A percentile compares a stretch with the other conserved stretches of the same genome.
These are phyloP conservation scores for Pseudofabraea citricarpa DNA, from an alignment of 2,329 filamentous ascomycete species.

Conservation along the genomic window DNA sequence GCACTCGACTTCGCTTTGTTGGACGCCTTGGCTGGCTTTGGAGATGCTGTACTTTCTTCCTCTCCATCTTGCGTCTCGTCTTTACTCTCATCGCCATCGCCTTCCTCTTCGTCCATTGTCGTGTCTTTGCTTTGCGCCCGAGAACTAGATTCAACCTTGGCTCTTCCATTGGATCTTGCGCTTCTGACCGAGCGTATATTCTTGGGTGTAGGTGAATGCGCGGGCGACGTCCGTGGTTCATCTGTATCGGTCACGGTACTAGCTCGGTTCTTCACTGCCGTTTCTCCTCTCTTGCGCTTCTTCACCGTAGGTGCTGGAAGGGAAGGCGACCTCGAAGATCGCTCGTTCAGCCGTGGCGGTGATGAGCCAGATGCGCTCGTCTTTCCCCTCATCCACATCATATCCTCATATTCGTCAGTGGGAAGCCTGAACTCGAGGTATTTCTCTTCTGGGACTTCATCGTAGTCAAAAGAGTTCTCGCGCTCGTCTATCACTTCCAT, in stretches of 20 bases:
- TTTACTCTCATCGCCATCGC: constrained; percentile 32
- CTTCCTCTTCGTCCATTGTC: constrained; percentile 24
- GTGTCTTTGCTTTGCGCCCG: constrained; percentile 28
- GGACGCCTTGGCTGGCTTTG: constrained; percentile 19
- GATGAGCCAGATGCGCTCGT: constrained; percentile 30
- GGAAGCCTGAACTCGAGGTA: constrained; percentile 66
- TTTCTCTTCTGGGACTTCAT: constrained; percentile 49
- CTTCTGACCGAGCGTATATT: constrained; percentile 27
- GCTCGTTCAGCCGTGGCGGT: constrained; percentile 18
- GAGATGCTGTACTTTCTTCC: constrained; percentile 20
- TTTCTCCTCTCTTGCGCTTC: constrained; percentile 30
- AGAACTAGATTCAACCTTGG: constrained; percentile 31
- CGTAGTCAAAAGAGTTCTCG: constrained; percentile 49
- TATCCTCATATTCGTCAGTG: constrained; percentile 29
- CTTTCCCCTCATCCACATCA: constrained; percentile 23
- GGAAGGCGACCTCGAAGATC: constrained; percentile 15
- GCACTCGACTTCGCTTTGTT: constrained; percentile 17
- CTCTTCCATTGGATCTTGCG: constrained; percentile 38
- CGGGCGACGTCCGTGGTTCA: constrained; percentile 37
- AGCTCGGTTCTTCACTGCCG: constrained; percentile 28
- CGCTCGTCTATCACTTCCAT: constrained; percentile 81
- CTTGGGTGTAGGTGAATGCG: constrained; percentile 35
- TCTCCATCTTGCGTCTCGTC: constrained; percentile 29
- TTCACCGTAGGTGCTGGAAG: constrained; percentile 11
- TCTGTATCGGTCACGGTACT: constrained; percentile 52